Base-by-base conservation (phyloP, 495 filamentous ascomycete genomes). In the Penicillium soppii region DNA sequence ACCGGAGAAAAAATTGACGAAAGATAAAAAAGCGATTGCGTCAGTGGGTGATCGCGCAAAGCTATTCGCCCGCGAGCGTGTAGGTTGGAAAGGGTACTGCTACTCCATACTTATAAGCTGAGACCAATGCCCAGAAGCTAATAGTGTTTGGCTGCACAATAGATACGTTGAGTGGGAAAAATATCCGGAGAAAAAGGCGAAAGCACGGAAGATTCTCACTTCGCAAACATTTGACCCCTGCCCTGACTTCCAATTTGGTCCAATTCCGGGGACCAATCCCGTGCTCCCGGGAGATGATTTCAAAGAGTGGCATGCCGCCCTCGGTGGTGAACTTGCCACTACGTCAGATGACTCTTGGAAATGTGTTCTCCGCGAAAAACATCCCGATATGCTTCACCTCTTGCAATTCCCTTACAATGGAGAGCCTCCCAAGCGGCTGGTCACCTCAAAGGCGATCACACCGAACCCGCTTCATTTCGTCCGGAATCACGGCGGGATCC, bases 381-480 rank as follows among this genome's bases (percentile, higher is more conserved):
- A 78, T 49, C 56, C 67, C 1, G 83, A 86, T 56, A 88, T 88
- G 85, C 63, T 82, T 10, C 85, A 89, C 64, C 70, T 87, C 4
- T 67, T 89, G 2, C 77, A 87, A 53, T 89, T 88, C 52, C 85
- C 84, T 0, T 88, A 88, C 67, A 88, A 88, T 36, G 85, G 84
- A 7, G 85, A 89, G 51, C 77, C 83, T 0, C 82, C 82, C 1
- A 74, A 78, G 36, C 67, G 54, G 43, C 68, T 76, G 2, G 65
- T 77, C 4, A 78, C 76, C 0, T 60, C 68, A n/a, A 67, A 78
- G n/a, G 64, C 70, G 2, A 71, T 89, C 53, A 88, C 84, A 0
- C 72, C 74, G 1, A 88, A 86, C 42, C 45, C 71, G 4, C 71
- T 83, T 6, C 78, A 82, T 52, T 87, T 86, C 50, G 81, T 89